Conservation (phyloP, 148 eudicot species). For the Mesembryanthemum crystallinum region DNA sequence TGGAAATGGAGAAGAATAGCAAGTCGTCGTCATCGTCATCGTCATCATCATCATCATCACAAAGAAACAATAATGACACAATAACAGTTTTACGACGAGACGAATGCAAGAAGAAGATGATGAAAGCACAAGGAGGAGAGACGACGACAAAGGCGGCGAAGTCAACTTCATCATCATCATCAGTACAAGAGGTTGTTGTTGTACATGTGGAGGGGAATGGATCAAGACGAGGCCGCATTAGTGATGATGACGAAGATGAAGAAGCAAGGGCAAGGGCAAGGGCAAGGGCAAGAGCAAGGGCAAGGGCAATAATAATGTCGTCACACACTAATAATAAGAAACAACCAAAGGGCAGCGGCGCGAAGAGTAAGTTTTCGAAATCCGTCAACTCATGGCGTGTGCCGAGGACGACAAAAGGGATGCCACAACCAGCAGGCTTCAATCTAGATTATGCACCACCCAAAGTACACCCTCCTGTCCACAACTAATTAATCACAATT, state of each 20-base stretch:
- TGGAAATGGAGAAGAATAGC: neutral
- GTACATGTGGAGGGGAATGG: too few species aligned
- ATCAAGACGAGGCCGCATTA: too few species aligned
- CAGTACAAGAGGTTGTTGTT: too few species aligned
- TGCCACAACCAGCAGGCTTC: slow-evolving; percentile 38
- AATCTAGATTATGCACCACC: slow-evolving; percentile 54
- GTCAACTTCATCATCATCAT: neutral
- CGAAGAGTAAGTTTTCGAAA: neutral
- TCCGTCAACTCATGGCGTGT: slow-evolving; percentile 32
- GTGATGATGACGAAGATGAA: neutral
- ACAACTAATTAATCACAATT: slow-evolving; percentile 38
- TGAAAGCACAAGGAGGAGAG: neutral
- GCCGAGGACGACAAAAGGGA: slow-evolving; percentile 30
- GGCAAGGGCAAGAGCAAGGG: too few species aligned
- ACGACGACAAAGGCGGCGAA: slow-evolving; percentile 1
- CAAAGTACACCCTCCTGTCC: slow-evolving; percentile 49
- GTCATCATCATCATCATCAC: too few species aligned
- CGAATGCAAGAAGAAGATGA: neutral
- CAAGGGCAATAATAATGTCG: too few species aligned
- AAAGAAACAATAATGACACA: neutral
- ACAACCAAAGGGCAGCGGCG: neutral
- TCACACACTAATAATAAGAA: neutral
- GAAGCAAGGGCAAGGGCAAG: neutral
- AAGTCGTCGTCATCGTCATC: too few species aligned
- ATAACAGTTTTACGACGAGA: neutral